Evolutionary conservation across 2,329 filamentous ascomycete species (phyloP).

Genomic region (Gaeumannomyces tritici): DNA sequence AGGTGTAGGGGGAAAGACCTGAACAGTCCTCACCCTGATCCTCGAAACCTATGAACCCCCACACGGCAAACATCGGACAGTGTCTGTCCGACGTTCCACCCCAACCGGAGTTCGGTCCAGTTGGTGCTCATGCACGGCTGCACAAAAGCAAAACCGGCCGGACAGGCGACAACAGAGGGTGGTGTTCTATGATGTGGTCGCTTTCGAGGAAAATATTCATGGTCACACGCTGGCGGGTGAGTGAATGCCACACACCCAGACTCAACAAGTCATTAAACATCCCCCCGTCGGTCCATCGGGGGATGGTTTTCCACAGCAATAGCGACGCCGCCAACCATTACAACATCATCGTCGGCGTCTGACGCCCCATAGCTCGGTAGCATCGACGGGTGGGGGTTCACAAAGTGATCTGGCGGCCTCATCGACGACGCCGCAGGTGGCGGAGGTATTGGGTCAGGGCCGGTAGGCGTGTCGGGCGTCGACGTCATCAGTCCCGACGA

Average conservation of each 20-base stretch:
- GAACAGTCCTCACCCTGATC: background rate
- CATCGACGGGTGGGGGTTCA: background rate
- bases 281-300: background rate
- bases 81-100: background rate
- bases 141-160: background rate
- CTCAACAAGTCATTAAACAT: background rate
- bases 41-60: too few relatives aligned
- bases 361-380: background rate
- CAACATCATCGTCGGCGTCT: background rate
- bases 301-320: constrained; percentile 3
- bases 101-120: background rate
- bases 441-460: background rate
- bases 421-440: background rate
- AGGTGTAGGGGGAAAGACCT: too few relatives aligned
- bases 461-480: background rate
- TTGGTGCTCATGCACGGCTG: background rate
- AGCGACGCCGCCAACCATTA: background rate
- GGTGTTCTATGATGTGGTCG: background rate
- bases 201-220: too few relatives aligned
- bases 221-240: background rate
- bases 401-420: background rate
- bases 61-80: background rate
- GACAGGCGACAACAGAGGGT: background rate
- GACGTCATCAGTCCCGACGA: background rate
- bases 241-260: background rate